These are phyloP conservation scores for Mycena citricolor DNA, from an alignment of 1,284 basidiomycete species.

Conservation along the genomic window DNA sequence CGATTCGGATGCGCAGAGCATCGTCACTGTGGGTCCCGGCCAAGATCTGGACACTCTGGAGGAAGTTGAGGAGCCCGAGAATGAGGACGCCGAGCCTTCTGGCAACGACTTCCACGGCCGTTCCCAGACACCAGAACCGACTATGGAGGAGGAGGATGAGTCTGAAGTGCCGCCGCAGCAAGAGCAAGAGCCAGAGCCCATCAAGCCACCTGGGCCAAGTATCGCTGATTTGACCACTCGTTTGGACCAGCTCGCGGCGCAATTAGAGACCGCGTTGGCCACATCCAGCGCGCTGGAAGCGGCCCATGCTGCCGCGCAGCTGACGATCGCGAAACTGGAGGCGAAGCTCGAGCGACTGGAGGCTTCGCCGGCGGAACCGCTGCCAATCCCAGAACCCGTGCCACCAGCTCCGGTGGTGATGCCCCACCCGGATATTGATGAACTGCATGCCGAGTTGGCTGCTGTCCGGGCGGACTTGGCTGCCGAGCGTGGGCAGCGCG, in stretches of 20 bases:
- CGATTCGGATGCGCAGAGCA: constrained; percentile 16
- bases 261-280: constrained; percentile 77
- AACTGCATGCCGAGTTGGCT: constrained; percentile 57
- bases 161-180: no score
- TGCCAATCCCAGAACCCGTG: neutral
- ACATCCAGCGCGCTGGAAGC: constrained; percentile 72
- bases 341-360: constrained; percentile 63
- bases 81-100: constrained; percentile 23
- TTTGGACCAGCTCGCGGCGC: constrained; percentile 67
- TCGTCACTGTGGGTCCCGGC: constrained; percentile 14
- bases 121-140: constrained; percentile 20
- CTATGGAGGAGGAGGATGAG: constrained; percentile 30
- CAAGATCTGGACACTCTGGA: constrained; percentile 14
- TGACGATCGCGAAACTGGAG: constrained; percentile 79
- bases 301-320: constrained; percentile 78
- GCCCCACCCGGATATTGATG: constrained; percentile 5
- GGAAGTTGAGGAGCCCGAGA: constrained; percentile 18
- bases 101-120: constrained; percentile 28
- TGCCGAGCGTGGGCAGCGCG: constrained; percentile 76
- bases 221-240: constrained; percentile 66
- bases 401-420: neutral
- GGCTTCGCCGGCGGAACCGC: constrained; percentile 37
- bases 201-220: no score
- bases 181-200: constrained; percentile 62
- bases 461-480: constrained; percentile 78